phyloP scores from a whole-genome alignment of 306 rosid species.

The Styphnolobium japonicum region DNA sequence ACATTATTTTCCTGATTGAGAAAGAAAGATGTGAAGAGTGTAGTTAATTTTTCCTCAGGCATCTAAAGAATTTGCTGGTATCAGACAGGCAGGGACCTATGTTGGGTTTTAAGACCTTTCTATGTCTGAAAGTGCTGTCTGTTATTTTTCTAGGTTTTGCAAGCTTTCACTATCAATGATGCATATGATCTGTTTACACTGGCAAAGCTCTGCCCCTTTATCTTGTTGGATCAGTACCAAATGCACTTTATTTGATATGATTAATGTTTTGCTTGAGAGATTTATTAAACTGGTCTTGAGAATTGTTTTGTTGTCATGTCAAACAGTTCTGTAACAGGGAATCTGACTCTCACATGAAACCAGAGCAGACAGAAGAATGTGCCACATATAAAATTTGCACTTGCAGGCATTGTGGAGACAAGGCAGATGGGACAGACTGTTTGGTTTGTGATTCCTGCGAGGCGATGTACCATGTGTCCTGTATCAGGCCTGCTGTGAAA shows the following conservation, averaged over 20 bases:
- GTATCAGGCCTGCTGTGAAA: constrained; percentile 79
- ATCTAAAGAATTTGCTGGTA: constrained; percentile 3
- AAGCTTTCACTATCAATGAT: neutral
- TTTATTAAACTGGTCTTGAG: constrained; percentile 12
- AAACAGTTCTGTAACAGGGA: constrained; percentile 50
- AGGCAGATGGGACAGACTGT: constrained; percentile 70
- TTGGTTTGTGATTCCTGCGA: constrained; percentile 98
- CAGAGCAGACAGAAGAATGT: constrained; percentile 53
- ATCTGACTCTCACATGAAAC: constrained; percentile 56
- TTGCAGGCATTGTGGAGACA: constrained; percentile 72
- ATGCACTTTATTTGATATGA: constrained; percentile 26
- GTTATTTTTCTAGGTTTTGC: constrained; percentile 5
- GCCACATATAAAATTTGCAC: constrained; percentile 40
- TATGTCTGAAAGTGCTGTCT: neutral
- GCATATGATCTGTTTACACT: constrained; percentile 2
- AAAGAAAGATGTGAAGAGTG: neutral
- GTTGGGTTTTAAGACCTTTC: neutral
- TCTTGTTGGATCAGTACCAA: constrained; percentile 8
- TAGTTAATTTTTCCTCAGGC: neutral
- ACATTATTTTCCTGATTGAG: neutral
- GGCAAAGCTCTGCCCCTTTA: constrained; percentile 18
- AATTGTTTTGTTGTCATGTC: constrained; percentile 34
- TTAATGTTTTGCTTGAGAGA: constrained; percentile 15
- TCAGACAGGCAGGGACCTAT: neutral
- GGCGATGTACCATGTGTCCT: constrained; percentile 81